Evolutionary conservation across 1,284 basidiomycete genomes (phyloP).

Genomic region (Puccinia hordei): DNA sequence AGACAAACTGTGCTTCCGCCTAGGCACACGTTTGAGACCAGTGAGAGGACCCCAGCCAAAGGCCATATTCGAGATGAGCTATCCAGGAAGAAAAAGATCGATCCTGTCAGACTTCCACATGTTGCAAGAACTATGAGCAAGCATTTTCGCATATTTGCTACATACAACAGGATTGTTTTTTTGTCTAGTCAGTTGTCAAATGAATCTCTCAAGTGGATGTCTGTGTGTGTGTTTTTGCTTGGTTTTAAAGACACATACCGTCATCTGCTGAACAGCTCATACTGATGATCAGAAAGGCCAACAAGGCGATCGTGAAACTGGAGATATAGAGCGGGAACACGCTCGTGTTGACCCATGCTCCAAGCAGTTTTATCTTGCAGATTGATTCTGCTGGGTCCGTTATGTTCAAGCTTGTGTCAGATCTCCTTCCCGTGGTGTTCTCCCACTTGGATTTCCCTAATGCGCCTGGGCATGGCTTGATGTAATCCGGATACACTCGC

Average conservation of each 20-base stretch:
- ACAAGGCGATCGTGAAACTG: constrained; percentile 10
- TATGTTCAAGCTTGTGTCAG: too few relatives aligned
- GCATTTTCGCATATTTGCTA: constrained; percentile 28
- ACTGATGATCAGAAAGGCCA: constrained; percentile 22
- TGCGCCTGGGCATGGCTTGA: constrained; percentile 23
- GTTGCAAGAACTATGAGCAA: constrained; percentile 18
- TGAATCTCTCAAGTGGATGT: too few relatives aligned
- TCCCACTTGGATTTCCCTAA: not conserved
- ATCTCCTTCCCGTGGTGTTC: not conserved
- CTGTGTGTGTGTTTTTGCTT: too few relatives aligned
- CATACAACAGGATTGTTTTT: too few relatives aligned
- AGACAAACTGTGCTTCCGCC: constrained; percentile 31
- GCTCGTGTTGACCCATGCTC: constrained; percentile 32
- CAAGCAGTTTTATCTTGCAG: constrained; percentile 23
- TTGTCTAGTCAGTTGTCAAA: too few relatives aligned
- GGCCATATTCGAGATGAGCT: constrained; percentile 14
- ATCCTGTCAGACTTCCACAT: constrained; percentile 19
- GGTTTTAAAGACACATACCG: constrained; percentile 14
- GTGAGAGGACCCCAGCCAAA: constrained; percentile 1
- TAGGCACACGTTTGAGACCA: constrained; percentile 20
- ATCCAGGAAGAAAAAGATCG: constrained; percentile 27
- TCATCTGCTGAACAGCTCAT: constrained; percentile 34
- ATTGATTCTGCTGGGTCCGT: not conserved
- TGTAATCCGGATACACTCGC: constrained; percentile 31
- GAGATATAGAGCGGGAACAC: constrained; percentile 30